Conservation (phyloP, 192 early-diverging fungal species). For the Backusella tuberculispora region DNA sequence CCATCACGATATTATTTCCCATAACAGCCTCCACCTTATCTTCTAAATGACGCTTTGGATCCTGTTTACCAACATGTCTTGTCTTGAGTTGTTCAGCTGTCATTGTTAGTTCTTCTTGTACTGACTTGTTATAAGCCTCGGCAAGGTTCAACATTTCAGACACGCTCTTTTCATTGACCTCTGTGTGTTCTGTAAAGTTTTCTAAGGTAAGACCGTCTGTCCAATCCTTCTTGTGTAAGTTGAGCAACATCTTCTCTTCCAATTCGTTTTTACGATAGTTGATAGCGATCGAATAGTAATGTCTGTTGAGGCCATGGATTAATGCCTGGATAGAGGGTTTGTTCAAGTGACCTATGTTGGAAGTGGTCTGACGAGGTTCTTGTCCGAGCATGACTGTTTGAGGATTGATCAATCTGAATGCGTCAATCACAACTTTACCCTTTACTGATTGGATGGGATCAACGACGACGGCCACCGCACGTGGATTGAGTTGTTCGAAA, state of each 20-base stretch:
- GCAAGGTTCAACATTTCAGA: constrained; percentile 87
- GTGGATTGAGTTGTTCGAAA: constrained; percentile 91
- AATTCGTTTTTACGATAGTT: constrained; percentile 99
- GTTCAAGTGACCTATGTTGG: constrained; percentile 97
- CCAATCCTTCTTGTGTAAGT: constrained; percentile 99
- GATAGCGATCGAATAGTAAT: constrained; percentile 99
- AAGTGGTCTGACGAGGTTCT: constrained; percentile 97
- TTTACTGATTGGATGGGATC: constrained; percentile 99
- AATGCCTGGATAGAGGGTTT: constrained; percentile 98
- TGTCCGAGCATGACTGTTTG: constrained; percentile 81
- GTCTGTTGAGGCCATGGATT: constrained; percentile 96
- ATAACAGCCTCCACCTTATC: constrained; percentile 90
- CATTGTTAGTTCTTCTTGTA: constrained; percentile 94
- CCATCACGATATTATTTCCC: constrained; percentile 96
- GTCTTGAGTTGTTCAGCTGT: constrained; percentile 93
- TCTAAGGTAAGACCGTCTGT: constrained; percentile 88
- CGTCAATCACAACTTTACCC: constrained; percentile 99
- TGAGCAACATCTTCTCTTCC: constrained; percentile 99
- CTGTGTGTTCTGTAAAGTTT: constrained; percentile 82
- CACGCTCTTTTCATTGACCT: constrained; percentile 82
- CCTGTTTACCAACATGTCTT: constrained; percentile 98
- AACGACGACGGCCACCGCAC: constrained; percentile 96
- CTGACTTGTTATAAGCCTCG: constrained; percentile 96
- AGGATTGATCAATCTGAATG: constrained; percentile 96
- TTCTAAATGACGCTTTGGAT: constrained; percentile 98